phyloP scores from a whole-genome alignment of 345 rosid species.

The Salix udensis region DNA sequence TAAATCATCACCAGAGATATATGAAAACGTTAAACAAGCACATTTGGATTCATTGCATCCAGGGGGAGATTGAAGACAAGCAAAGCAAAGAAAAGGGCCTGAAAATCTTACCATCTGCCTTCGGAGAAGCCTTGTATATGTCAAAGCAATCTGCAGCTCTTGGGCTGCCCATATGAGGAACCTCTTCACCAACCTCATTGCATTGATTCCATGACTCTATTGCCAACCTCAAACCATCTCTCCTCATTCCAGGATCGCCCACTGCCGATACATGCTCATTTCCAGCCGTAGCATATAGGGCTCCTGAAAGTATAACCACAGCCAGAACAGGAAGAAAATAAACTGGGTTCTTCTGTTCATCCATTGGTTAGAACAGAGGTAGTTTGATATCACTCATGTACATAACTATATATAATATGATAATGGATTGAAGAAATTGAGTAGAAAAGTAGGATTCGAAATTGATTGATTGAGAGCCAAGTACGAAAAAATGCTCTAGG shows the following conservation, averaged over 20 bases:
- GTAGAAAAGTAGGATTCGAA: neutral
- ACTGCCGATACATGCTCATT: constrained; percentile 37
- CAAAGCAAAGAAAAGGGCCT: neutral
- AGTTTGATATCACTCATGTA: neutral
- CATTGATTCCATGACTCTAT: constrained; percentile 93
- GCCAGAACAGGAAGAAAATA: neutral
- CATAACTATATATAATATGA: neutral
- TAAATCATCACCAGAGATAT: neutral
- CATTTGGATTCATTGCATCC: no score
- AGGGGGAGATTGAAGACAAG: neutral
- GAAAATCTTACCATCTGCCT: constrained; percentile 3
- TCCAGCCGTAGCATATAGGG: constrained; percentile 9
- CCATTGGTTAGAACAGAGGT: constrained; percentile 26
- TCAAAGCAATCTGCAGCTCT: constrained; percentile 87
- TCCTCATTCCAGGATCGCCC: constrained; percentile 82
- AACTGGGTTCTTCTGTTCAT: constrained; percentile 6
- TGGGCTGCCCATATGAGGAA: constrained; percentile 78
- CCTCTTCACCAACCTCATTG: constrained; percentile 77
- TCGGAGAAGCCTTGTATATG: constrained; percentile 24
- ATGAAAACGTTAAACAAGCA: neutral
- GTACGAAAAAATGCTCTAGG: neutral
- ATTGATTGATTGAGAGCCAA: neutral
- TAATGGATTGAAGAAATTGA: neutral
- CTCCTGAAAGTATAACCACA: constrained; percentile 13
- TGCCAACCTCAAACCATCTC: constrained; percentile 67